These are phyloP conservation scores for Psilocybe azurescens DNA, from an alignment of 768 basidiomycete genomes.

Conservation along the genomic window DNA sequence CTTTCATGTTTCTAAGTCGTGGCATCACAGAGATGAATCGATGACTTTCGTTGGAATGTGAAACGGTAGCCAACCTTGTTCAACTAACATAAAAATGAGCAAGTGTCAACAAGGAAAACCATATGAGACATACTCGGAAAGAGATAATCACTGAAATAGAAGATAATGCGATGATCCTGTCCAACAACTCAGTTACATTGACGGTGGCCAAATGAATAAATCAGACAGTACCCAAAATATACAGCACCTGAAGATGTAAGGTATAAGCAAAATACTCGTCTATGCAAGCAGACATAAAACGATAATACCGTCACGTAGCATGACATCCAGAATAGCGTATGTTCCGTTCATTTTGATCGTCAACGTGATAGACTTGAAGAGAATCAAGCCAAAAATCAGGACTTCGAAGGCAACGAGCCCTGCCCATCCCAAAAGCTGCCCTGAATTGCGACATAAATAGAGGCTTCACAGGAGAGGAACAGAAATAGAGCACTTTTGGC, in stretches of 20 bases:
- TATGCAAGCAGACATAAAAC: neutral
- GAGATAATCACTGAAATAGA: slow-evolving; percentile 2
- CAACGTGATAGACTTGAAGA: neutral
- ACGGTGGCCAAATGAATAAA: neutral
- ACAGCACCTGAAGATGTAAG: neutral
- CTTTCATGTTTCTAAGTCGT: neutral
- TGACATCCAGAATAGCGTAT: slow-evolving; percentile 3
- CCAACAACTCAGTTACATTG: neutral
- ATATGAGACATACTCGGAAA: neutral
- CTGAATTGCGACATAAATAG: neutral
- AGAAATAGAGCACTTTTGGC: neutral
- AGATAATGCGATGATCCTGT: neutral
- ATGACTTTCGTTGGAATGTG: neutral
- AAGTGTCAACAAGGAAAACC: neutral
- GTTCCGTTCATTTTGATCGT: neutral
- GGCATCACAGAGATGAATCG: too few relatives aligned
- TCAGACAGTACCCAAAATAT: neutral
- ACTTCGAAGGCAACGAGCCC: slow-evolving; percentile 6
- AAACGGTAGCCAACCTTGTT: neutral
- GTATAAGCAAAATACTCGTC: neutral
- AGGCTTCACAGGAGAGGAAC: neutral
- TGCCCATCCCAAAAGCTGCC: neutral
- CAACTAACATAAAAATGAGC: neutral
- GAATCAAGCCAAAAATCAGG: slow-evolving; percentile 2
- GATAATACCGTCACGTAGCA: slow-evolving; percentile 8